These are phyloP conservation scores for Austroboletus novae-zelandiae DNA, from an alignment of 1,284 basidiomycete species.

Conservation along the genomic window DNA sequence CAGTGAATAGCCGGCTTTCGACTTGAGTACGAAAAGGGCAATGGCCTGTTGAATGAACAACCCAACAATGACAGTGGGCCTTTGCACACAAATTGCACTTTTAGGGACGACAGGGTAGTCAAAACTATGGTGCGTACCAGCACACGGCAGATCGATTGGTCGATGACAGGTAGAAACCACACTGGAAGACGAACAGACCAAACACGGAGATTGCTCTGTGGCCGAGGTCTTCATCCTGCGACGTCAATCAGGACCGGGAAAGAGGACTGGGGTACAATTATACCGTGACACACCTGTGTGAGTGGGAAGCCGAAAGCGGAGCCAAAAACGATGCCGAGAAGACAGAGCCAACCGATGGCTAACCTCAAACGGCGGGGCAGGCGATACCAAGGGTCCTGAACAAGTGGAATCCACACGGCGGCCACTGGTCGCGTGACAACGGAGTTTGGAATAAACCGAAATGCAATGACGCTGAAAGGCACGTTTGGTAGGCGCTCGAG, in stretches of 20 bases:
- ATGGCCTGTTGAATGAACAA: constrained; percentile 82
- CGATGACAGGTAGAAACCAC: constrained; percentile 65
- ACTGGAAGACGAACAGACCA: constrained; percentile 76
- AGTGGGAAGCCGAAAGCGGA: constrained; percentile 79
- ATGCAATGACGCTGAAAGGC: constrained; percentile 65
- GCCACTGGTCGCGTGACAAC: constrained; percentile 64
- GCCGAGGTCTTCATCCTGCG: constrained; percentile 63
- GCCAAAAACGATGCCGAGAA: constrained; percentile 74
- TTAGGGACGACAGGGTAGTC: constrained; percentile 4
- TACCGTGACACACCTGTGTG: constrained; percentile 50
- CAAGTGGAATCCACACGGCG: constrained; percentile 60
- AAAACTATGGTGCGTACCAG: constrained; percentile 45
- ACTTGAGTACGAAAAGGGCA: constrained; percentile 85
- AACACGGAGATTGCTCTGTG: constrained; percentile 81
- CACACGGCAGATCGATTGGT: constrained; percentile 59
- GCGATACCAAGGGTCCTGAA: constrained; percentile 68
- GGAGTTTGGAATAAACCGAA: constrained; percentile 73
- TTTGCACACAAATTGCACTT: too few relatives aligned
- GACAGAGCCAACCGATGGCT: constrained; percentile 67
- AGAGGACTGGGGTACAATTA: not conserved
- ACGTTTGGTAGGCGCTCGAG: not conserved
- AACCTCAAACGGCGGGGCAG: constrained; percentile 60
- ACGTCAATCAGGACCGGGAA: constrained; percentile 7
- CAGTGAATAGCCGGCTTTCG: constrained; percentile 72
- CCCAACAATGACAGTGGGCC: constrained; percentile 82